Evolutionary conservation across 164 flowering plant species (phyloP), one percentile per base, ranked within the genome.

Genomic region (Echeveria elegans): DNA sequence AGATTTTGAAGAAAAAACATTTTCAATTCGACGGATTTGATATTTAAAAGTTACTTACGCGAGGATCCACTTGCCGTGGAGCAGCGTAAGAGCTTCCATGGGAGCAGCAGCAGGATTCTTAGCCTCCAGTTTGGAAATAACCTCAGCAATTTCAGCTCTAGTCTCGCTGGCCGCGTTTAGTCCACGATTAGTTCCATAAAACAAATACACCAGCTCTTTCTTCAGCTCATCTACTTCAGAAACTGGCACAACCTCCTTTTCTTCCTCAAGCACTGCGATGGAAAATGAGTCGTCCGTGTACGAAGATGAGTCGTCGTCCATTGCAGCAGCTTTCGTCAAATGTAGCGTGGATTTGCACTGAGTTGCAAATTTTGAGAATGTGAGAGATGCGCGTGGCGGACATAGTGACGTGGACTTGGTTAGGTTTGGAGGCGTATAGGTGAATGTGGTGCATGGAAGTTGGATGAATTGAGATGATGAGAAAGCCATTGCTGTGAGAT

Each of bases 401-500:
- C 2, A 8, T 26, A 1, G 12, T n/a, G n/a, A n/a, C n/a, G n/a
- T n/a, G n/a, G n/a, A n/a, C 8, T 12, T 53, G 59, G 30, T 53
- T 29, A 21, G 2, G 59, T 21, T 53, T 53, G 30, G 59, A 53
- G 59, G 59, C 8, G 28, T 11, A 7, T 29, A 21, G 30, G 14
- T 21, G 16, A 23, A 53, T 23, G 59, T 21, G 29, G 10, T 53
- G 59, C 59, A 53, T 53, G 59, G 59, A 30, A 53, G 9, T 53
- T 53, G 59, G 59, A 53, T 24, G 59, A 53, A 12, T 21, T 53
- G 29, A 53, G 59, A 53, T 53, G 59, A 53, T 53, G 59, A 53
- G 30, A 53, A 23, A 2, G 59, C 59, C 59, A 53, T 53, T 23
- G 59, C 29, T 23, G 14, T 14, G 30, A 24, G 29, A 53, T 24